Evolutionary conservation across 129 eudicot genomes (phyloP), one percentile per base, ranked within the genome.

Genomic region (Arctium lappa): DNA sequence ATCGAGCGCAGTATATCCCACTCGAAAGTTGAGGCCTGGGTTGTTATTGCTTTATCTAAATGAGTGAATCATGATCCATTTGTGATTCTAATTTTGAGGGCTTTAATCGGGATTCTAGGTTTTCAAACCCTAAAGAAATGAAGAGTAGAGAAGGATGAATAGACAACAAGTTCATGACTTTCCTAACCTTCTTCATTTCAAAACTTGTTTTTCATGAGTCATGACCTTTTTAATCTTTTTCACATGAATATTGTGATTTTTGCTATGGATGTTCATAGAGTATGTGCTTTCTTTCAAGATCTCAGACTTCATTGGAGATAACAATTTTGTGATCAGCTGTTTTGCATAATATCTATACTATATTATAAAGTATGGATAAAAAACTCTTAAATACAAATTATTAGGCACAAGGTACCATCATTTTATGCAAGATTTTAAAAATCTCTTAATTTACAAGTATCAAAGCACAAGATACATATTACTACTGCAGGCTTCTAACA

Each of bases 81-180:
- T 29, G 13, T 8, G 22, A 29, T 66, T 66, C 33, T 22, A 27
- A 66, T 27, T 66, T 66, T 29, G 34, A 18, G 33, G 32, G 71
- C 1, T 66, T 66, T 66, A 66, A 66, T 27, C 27, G 34, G 71
- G 15, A 32, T n/a, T 71, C 33, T 33, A 38, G 71, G 44, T 46
- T 32, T 70, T 18, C 34, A 66, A 66, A 66, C 71, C 12, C 34
- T 18, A 66, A 66, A 29, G 22, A 50, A 34, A 71, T 71, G 75
- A 33, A 32, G 22, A 33, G 37, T 0, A 30, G 29, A 16, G 37
- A 15, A 71, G 40, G 42, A 71, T 16, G 18, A 32, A 71, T 34
- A 71, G 29, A 15, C 75, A 71, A 71, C 50, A 72, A 72, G 12
- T 72, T 72, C 69, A 48, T 75, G 69, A 75, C 70, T 75, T 37